Evolutionary conservation across 768 basidiomycete genomes (phyloP).

Genomic region (Lentinula aciculospora): DNA sequence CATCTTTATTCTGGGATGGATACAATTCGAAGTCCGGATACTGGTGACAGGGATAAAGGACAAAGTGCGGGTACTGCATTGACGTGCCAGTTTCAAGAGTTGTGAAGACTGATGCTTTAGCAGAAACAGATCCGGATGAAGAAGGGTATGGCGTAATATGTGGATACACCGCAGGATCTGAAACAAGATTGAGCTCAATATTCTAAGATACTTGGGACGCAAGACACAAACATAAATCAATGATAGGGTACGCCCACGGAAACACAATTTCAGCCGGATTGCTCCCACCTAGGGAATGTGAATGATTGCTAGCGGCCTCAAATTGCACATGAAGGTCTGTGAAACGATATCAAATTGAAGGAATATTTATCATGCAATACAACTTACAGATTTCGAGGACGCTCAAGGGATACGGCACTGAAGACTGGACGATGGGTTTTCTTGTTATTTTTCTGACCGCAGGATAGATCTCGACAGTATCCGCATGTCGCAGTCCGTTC

Average conservation of each 20-base stretch:
- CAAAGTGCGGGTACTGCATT: conserved; percentile 16
- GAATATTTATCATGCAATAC: background rate
- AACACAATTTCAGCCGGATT: background rate
- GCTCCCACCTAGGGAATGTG: background rate
- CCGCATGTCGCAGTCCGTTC: background rate
- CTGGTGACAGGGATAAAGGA: conserved; percentile 26
- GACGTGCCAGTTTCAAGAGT: background rate
- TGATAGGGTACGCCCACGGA: conserved; percentile 18
- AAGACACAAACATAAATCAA: conserved; percentile 26
- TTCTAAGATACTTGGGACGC: conserved; percentile 32
- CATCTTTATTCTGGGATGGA: background rate
- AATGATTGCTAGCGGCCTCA: background rate
- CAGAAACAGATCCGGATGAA: background rate
- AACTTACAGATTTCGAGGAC: background rate
- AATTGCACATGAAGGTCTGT: background rate
- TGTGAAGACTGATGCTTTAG: background rate
- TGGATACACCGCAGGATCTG: conserved; percentile 39
- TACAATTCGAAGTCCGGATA: conserved; percentile 21
- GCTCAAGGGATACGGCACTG: background rate
- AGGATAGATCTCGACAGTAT: background rate
- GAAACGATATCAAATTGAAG: background rate
- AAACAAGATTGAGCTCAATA: conserved; percentile 11
- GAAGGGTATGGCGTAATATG: conserved; percentile 36
- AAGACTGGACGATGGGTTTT: background rate
- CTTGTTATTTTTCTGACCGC: background rate